Base-by-base conservation (phyloP, 2,329 filamentous ascomycete genomes). In the Capronia coronata region DNA sequence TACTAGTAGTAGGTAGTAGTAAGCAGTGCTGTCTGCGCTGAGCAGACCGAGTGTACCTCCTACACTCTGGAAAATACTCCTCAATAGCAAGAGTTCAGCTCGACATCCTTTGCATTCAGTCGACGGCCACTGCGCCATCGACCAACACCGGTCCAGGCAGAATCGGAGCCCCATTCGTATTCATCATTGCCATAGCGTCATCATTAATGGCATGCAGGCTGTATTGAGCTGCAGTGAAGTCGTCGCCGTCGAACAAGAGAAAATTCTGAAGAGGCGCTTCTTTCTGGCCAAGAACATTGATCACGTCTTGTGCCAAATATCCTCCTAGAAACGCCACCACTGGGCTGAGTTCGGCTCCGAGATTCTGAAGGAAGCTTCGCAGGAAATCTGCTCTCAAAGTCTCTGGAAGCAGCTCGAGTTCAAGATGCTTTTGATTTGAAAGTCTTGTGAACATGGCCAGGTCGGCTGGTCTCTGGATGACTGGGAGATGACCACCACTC, bases 221-320 rank as follows among this genome's bases (percentile, higher is more conserved):
- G 65, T 93, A 95, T 58, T 93, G 82, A 1, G 82, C 82, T 0
- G 85, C 87, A 57, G 86, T 79, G 68, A 87, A 86, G 39, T 76
- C 78, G 59, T 87, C 86, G 11, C 90, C 90, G 65, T 97, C 89
- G 62, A 97, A 95, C 16, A 97, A 74, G 43, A 95, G 78, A 65
- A 95, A 81, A 67, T 98, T 98, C 71, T 98, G 93, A 35, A 98
- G 85, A 1, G 93, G 93, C 67, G 96, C 93, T 70, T 97, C 89
- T 34, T 86, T 82, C 65, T 86, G 82, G 42, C 90, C 88, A 4
- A 97, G 78, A 25, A 96, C 90, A 62, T 97, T 97, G 70, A 98
- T 97, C 44, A 95, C 89, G 65, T 98, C 93, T 69, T 98, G 93
- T 1, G 91, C 88, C 13, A 98, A 76, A 66, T 90, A 82, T 8